Percentiles rank a stretch among this genome's conserved stretches.
phyloP scores from a whole-genome alignment of 306 rosid species.

The Chamaecrista fasciculata region DNA sequence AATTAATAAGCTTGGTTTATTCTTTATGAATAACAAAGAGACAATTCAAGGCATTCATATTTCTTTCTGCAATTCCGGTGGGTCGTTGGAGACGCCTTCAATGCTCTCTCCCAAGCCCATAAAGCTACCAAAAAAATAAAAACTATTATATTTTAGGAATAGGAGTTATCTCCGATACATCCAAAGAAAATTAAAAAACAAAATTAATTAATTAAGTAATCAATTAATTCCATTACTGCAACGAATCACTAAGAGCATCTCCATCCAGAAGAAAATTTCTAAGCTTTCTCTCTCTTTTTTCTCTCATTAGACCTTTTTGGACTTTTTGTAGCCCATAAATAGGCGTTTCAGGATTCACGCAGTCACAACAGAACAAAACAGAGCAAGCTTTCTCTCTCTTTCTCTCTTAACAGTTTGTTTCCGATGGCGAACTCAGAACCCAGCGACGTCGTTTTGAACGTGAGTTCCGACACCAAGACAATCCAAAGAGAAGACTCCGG shows the following conservation, averaged over 20 bases:
- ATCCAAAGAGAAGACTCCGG: conserved; percentile 20
- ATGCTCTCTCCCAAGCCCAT: conserved; percentile 22
- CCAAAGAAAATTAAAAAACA: background rate
- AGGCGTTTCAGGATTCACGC: conserved; percentile 13
- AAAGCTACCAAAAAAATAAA: background rate
- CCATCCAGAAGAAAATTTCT: conserved; percentile 8
- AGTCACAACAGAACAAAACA: conserved; percentile 5
- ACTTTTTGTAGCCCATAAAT: conserved; percentile 45
- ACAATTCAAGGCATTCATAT: conserved; percentile 31
- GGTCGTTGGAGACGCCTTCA: conserved; percentile 52
- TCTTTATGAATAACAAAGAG: too few relatives aligned
- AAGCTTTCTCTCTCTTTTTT: background rate
- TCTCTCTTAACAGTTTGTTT: background rate
- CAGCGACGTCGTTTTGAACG: conserved; percentile 35
- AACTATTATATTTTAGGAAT: too few relatives aligned
- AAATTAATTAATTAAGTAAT: background rate
- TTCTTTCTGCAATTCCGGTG: conserved; percentile 43
- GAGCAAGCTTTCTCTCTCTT: background rate
- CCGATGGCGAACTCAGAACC: conserved; percentile 59
- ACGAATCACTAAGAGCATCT: background rate
- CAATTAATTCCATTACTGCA: background rate
- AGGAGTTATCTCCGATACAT: too few relatives aligned
- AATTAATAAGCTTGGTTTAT: too few relatives aligned
- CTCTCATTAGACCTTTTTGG: background rate
- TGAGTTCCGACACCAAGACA: conserved; percentile 35